Evolutionary conservation across 352 stramenopile species (phyloP), one percentile per base, ranked within the genome.

Genomic region (Phytopythium ostracodes): DNA sequence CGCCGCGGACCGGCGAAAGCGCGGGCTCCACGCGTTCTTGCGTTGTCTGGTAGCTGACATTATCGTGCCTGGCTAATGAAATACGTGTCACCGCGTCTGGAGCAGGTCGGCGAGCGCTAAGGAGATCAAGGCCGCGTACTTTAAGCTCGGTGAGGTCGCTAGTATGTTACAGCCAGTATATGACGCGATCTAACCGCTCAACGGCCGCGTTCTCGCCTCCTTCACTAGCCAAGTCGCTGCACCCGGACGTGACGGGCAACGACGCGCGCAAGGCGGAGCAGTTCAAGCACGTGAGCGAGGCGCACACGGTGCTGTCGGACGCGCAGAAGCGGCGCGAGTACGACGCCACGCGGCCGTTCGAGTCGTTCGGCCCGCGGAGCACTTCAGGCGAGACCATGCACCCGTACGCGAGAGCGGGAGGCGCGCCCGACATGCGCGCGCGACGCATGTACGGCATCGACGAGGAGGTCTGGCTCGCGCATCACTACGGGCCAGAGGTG

Each of bases 181-280:
- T 14, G 18, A 4, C 25, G 15, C 25, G 47, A 15, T 33, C 47
- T 54, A 11, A 38, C 17, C 9, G 7, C 42, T 24, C 6, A 1
- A 1, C 20, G 44, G 1, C 10, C 5, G 14, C 11, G 25, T 0
- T 0, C 0, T 9, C 29, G 4, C 1, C 47, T 11, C n/a, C n/a
- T n/a, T n/a, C 43, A 64, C 22, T 59, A 88, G 86, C 87, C 50
- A 92, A 92, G 67, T 77, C 77, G 27, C 72, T 95, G 62, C 87
- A 94, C 82, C 87, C 87, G n/a, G 87, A 95, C 56, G 84, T 89
- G 36, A 95, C 82, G 2, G 83, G 81, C 52, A 92, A 93, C 60
- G 87, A 95, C 49, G 58, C 72, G 58, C 77, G 76, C 55, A 94
- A 94, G 67, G 81, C 87, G 2, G 82, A 92, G 69, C 77, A 81